Conservation (phyloP, 306 rosid genomes). For the Cucurbita moschata region DNA sequence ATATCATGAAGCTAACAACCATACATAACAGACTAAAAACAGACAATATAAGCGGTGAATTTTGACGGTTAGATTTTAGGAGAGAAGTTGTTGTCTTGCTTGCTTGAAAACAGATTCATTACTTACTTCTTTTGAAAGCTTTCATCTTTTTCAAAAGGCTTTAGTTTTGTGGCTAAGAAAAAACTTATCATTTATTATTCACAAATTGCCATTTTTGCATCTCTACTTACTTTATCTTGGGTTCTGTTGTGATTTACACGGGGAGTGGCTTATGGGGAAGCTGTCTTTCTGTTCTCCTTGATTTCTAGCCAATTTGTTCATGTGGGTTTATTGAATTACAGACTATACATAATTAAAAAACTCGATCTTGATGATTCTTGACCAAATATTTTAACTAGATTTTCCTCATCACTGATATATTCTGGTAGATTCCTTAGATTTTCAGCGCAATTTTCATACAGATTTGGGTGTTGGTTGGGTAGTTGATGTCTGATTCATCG, state of each 20-base stretch:
- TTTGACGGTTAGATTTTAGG: neutral
- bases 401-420: conserved; percentile 24
- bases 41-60: too few relatives aligned
- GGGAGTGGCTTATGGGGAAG: conserved; percentile 60
- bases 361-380: conserved; percentile 34
- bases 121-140: neutral
- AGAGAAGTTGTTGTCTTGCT: neutral
- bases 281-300: conserved; percentile 34
- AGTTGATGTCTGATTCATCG: conserved; percentile 47
- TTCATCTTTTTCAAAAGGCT: neutral
- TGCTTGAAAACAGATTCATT: neutral
- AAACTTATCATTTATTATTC: neutral
- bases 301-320: conserved; percentile 26
- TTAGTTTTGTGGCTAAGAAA: neutral
- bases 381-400: conserved; percentile 37
- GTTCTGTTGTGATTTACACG: conserved; percentile 57
- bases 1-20: too few relatives aligned
- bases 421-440: conserved; percentile 67
- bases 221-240: conserved; percentile 23
- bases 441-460: conserved; percentile 24
- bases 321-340: conserved; percentile 29
- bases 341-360: conserved; percentile 23
- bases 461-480: conserved; percentile 46
- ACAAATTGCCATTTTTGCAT: neutral
- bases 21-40: too few relatives aligned